These are phyloP conservation scores for Stephania yunnanensis DNA, from an alignment of 164 flowering plant genomes.

Conservation along the genomic window DNA sequence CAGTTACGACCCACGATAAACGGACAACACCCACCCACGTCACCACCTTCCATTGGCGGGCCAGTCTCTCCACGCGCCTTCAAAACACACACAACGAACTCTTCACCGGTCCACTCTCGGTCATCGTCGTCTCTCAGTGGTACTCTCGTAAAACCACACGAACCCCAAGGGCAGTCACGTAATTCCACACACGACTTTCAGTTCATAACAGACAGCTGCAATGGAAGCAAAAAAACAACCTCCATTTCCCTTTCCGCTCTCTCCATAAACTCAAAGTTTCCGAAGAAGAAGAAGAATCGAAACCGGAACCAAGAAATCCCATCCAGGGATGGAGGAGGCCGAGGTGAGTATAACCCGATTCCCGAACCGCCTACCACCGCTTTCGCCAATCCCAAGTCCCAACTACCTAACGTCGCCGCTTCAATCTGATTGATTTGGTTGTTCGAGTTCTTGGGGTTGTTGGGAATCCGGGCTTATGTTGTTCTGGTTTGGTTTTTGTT, in stretches of 20 bases:
- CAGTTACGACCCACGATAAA: not conserved
- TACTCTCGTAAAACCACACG: conserved; percentile 15
- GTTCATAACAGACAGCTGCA: conserved; percentile 64
- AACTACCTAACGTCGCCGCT: not conserved
- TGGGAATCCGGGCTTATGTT: not conserved
- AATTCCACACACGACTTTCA: conserved; percentile 25
- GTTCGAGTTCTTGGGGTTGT: conserved; percentile 5
- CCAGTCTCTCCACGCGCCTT: not conserved
- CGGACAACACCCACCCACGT: not conserved
- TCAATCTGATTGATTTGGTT: not conserved
- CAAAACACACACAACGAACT: not conserved
- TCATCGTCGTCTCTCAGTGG: conserved; percentile 6
- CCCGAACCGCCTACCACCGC: conserved; percentile 11
- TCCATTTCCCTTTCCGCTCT: conserved; percentile 11
- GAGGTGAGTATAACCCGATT: conserved; percentile 28
- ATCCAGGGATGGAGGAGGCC: conserved; percentile 30
- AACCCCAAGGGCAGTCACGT: conserved; percentile 19
- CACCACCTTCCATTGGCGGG: not conserved
- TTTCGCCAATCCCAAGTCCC: not conserved
- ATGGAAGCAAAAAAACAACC: not conserved
- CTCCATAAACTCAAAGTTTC: conserved; percentile 10
- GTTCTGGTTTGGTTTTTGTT: conserved; percentile 1
- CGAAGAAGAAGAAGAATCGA: conserved; percentile 9
- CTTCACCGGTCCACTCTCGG: not conserved
- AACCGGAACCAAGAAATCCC: not conserved